Evolutionary conservation across 257 asterid genomes (phyloP).

Genomic region (Nicotiana otophora): DNA sequence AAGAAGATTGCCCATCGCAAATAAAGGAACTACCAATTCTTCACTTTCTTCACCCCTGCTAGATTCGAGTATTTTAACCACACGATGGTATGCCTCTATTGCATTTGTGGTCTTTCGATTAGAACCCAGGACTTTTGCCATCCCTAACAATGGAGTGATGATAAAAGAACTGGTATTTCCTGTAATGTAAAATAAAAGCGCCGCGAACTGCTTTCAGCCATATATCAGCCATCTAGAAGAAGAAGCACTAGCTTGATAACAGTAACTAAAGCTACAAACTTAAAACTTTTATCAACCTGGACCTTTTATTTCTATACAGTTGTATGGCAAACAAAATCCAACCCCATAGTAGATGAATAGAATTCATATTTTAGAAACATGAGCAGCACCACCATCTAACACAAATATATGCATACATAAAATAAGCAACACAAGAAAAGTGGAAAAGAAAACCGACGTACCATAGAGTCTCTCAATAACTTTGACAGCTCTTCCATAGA

Average conservation of each 20-base stretch:
- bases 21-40: slow-evolving; percentile 61
- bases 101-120: slow-evolving; percentile 58
- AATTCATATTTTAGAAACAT: neutral
- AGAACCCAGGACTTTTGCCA: slow-evolving; percentile 56
- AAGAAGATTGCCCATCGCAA: slow-evolving; percentile 67
- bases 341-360: neutral
- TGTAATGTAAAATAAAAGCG: slow-evolving; percentile 11
- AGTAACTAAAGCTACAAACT: neutral
- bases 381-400: neutral
- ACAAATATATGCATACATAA: neutral
- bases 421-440: neutral
- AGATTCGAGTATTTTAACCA: slow-evolving; percentile 48
- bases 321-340: neutral
- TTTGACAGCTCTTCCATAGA: slow-evolving; percentile 58
- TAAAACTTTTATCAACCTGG: neutral
- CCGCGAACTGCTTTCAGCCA: neutral
- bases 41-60: slow-evolving; percentile 42
- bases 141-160: slow-evolving; percentile 68
- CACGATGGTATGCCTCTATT: slow-evolving; percentile 48
- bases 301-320: neutral
- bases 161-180: slow-evolving; percentile 56
- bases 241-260: neutral
- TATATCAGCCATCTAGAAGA: neutral
- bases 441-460: slow-evolving; percentile 19
- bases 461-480: slow-evolving; percentile 63